Base-by-base conservation (phyloP, 352 stramenopile species). In the Phytophthora cajani region DNA sequence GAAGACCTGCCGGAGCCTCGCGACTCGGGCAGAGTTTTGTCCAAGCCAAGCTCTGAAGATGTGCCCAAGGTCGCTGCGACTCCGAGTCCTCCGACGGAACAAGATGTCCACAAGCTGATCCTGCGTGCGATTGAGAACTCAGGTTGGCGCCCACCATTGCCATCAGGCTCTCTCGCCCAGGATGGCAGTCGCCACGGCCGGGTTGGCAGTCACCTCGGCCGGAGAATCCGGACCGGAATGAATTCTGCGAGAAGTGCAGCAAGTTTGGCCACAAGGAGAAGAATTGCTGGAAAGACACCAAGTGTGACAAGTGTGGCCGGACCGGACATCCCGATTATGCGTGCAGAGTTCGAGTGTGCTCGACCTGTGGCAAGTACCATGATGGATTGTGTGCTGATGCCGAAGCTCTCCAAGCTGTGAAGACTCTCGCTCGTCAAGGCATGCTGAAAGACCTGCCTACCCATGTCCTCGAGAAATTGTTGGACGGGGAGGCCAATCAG, bases 201-300 rank as follows among this genome's bases (percentile, higher is more conserved):
- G 44, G 44, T 5, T 51, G 44, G 44, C 44, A 51, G 7, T 25
- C 44, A 25, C 49, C 49, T 30, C 49, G 49, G 49, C n/a, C 19
- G 4, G 49, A 54, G 1, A 54, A 60, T 11, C 19, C n/a, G 3
- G 33, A 60, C 7, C 33, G n/a, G 12, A 47, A 32, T 3, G 54
- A 60, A 32, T 36, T 60, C 21, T 60, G 56, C 0, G 40, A 52
- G 8, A 38, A 42, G 12, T 62, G 56, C 17, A 21, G 16, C 3
- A 44, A 42, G 52, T 58, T 23, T 17, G 52, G 52, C 3, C 52
- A 58, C 27, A 42, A 44, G 17, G 12, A 19, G 11, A 38, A 67
- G 4, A 33, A 54, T 5, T 38, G 60, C 17, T 67, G 60, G 60
- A 25, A 6, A 3, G 38, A 60, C n/a, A 6, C 59, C 3, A 7